These are phyloP conservation scores for Apiosordaria backusii DNA, from an alignment of 495 filamentous ascomycete genomes.

Conservation along the genomic window DNA sequence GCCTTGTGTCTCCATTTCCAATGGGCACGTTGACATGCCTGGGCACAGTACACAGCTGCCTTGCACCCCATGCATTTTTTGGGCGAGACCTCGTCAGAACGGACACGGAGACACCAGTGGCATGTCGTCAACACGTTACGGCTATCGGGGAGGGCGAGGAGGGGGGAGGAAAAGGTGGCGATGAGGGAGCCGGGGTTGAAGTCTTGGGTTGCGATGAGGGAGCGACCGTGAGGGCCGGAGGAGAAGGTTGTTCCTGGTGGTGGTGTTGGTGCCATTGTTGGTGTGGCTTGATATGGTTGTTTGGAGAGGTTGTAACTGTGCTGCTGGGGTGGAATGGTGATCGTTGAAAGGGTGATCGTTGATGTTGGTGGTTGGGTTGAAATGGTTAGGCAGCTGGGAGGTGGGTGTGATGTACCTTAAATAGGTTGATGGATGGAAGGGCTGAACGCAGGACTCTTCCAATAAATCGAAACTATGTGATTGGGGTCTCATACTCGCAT, in stretches of 20 bases:
- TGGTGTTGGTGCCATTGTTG: constrained; percentile 20
- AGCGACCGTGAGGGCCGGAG: constrained; percentile 26
- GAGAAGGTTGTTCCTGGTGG: constrained; percentile 8
- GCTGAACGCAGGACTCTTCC: too few relatives aligned
- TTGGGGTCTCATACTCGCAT: too few relatives aligned
- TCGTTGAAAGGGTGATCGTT: neutral
- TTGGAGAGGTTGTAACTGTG: neutral
- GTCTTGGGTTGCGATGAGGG: constrained; percentile 32
- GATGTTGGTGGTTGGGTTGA: neutral
- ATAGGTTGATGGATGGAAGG: too few relatives aligned
- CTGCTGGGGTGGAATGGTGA: neutral
- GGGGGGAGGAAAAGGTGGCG: constrained; percentile 37
- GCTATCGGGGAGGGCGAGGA: constrained; percentile 43
- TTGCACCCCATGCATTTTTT: constrained; percentile 50
- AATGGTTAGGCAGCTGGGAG: too few relatives aligned
- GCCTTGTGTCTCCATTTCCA: constrained; percentile 52
- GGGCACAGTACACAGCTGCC: constrained; percentile 50
- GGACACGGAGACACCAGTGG: constrained; percentile 39
- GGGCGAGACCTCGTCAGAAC: constrained; percentile 25
- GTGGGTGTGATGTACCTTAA: too few relatives aligned
- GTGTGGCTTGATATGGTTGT: neutral
- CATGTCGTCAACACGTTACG: constrained; percentile 36
- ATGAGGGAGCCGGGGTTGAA: constrained; percentile 42
- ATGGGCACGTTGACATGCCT: constrained; percentile 52
- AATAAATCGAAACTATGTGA: too few relatives aligned